Evolutionary conservation across 371 early-diverging fungal species (phyloP).

Genomic region (Sporodiniella umbellata): DNA sequence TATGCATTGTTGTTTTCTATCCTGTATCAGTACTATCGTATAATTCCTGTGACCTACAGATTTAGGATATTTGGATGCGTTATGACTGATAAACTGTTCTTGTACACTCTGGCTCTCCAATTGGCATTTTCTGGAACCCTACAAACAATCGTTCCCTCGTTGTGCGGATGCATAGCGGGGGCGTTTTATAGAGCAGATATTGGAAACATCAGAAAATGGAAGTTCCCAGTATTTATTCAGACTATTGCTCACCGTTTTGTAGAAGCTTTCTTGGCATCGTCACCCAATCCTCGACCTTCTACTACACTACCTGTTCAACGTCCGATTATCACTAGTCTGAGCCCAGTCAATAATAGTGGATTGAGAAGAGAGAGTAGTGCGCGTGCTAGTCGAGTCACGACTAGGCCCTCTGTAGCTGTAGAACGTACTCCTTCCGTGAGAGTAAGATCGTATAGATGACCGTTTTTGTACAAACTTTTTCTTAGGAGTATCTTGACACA

Average conservation of each 20-base stretch:
- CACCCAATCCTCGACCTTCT: constrained; percentile 50
- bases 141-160: constrained; percentile 48
- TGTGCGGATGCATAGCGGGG: constrained; percentile 61
- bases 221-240: constrained; percentile 48
- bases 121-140: constrained; percentile 55
- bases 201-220: constrained; percentile 60
- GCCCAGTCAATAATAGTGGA: constrained; percentile 26
- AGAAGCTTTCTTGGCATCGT: constrained; percentile 36
- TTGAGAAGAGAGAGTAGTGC: constrained; percentile 27
- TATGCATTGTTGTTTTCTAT: constrained; percentile 64
- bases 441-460: constrained; percentile 10
- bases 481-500: constrained; percentile 55
- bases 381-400: not conserved
- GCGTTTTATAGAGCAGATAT: constrained; percentile 59
- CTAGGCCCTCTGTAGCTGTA: constrained; percentile 3
- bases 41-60: constrained; percentile 59
- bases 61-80: constrained; percentile 63
- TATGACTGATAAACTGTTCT: constrained; percentile 60
- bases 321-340: constrained; percentile 17
- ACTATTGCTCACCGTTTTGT: constrained; percentile 29
- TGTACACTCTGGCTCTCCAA: constrained; percentile 61
- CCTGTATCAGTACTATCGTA: constrained; percentile 56
- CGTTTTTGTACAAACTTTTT: not conserved
- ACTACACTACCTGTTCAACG: constrained; percentile 43
- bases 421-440: constrained; percentile 22